A percentile compares a stretch with the other conserved stretches of the same genome.
These are phyloP conservation scores for Ophiostoma himal-ulmi DNA, from an alignment of 2,329 filamentous ascomycete genomes.

Conservation along the genomic window DNA sequence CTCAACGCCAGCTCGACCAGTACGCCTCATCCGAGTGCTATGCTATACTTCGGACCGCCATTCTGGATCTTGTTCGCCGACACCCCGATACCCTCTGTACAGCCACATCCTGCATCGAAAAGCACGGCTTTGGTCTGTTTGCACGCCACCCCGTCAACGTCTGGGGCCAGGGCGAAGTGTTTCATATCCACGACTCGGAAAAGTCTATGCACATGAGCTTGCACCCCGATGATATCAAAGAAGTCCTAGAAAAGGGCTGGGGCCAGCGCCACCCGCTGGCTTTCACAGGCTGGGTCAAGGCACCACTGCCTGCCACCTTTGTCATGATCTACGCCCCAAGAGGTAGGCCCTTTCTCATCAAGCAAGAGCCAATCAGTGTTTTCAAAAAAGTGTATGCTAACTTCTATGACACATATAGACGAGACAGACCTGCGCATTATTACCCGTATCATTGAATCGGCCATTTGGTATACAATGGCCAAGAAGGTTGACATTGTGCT, in stretches of 20 bases:
- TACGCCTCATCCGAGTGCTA: slow-evolving; percentile 50
- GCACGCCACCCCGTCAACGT: slow-evolving; percentile 58
- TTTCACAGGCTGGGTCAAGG: slow-evolving; percentile 57
- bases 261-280: slow-evolving; percentile 66
- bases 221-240: slow-evolving; percentile 68
- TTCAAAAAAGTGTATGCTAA: not conserved
- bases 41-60: slow-evolving; percentile 46
- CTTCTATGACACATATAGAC: slow-evolving; percentile 34
- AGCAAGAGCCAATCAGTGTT: too few species aligned
- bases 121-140: slow-evolving; percentile 73
- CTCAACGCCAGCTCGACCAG: slow-evolving; percentile 73
- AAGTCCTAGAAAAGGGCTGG: slow-evolving; percentile 71
- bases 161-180: slow-evolving; percentile 74
- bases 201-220: slow-evolving; percentile 73
- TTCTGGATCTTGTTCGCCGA: slow-evolving; percentile 44
- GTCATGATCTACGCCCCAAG: slow-evolving; percentile 78
- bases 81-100: slow-evolving; percentile 49
- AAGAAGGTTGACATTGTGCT: slow-evolving; percentile 37
- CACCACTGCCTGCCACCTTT: slow-evolving; percentile 69
- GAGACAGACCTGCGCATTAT: slow-evolving; percentile 62
- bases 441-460: slow-evolving; percentile 64
- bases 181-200: slow-evolving; percentile 72
- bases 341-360: slow-evolving; percentile 30
- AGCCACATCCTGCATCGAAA: slow-evolving; percentile 72
- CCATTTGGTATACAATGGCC: slow-evolving; percentile 59